Base-by-base conservation (phyloP, 768 basidiomycete species). In the Trametes villosa region DNA sequence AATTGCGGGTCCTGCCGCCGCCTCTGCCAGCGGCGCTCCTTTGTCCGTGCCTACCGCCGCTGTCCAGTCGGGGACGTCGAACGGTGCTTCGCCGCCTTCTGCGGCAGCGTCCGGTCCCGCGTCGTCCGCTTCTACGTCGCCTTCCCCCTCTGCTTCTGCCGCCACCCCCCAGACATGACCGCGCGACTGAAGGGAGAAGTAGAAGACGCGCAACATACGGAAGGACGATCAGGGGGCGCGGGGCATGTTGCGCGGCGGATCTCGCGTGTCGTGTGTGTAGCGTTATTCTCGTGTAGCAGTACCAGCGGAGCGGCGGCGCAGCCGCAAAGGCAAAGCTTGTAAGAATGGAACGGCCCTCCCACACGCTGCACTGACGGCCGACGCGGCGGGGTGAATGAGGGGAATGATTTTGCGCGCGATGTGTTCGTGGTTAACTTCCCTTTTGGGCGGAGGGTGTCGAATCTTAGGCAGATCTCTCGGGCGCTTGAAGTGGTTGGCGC, bases 231-330 rank as follows among this genome's bases (percentile, higher is more conserved):
- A 62, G 60, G 50, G 42, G 13, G 17, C 42, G 30, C 40, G 49
- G 33, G 44, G 24, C 34, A 55, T 40, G 36, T 41, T 51, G 50
- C 17, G 30, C 44, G 44, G 49, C 18, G 34, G 41, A 33, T 54
- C 42, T 54, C 30, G 27, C n/a, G 59, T 29, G 27, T 41, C 57
- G 36, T 59, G 46, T 55, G n/a, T 38, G 44, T 63, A 57, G 57
- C 48, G 42, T 62, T 60, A 59, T 65, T 59, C n/a, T n/a, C 40
- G 61, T 56, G 57, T 62, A 60, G 36, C 59, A 45, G 58, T 63
- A 60, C 59, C 56, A 29, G 45, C 59, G 60, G 42, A 26, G 50
- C 31, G 38, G 51, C 26, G 27, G 17, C 45, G 44, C 41, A 18
- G 34, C 9, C 33, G 42, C 29, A 41, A 27, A 62, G 18, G 40